Evolutionary conservation across 805 yeast genomes (phyloP).

Genomic region (Cyberlindnera maritima): DNA sequence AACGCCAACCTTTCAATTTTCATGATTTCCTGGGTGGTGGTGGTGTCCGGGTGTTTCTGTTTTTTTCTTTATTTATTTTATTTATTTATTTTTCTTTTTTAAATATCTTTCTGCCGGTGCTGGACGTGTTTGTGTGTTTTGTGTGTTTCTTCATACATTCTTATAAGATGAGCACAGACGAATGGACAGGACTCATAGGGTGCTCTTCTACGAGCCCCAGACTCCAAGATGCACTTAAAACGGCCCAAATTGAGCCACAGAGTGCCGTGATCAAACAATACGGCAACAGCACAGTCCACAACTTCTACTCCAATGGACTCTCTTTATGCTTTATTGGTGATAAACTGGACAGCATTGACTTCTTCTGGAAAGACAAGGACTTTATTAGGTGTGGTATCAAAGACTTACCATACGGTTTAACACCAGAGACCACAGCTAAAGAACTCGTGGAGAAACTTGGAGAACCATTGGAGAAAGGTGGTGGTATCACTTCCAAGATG

Average conservation of each 20-base stretch:
- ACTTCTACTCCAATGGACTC: slow-evolving; percentile 25
- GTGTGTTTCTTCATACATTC: not conserved
- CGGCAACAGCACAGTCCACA: slow-evolving; percentile 16
- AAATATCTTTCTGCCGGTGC: not conserved
- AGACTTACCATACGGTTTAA: slow-evolving; percentile 23
- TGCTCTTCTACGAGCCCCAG: not conserved
- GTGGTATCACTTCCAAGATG: slow-evolving; percentile 33
- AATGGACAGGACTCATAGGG: not conserved
- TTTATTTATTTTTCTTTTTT: not conserved
- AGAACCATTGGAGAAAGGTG: slow-evolving; percentile 41
- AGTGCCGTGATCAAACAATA: not conserved
- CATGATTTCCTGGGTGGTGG: not conserved
- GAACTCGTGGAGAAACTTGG: slow-evolving; percentile 33
- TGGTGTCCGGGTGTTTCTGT: slow-evolving; percentile 1
- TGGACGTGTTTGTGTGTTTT: too few species aligned
- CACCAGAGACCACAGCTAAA: slow-evolving; percentile 26
- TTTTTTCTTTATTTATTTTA: not conserved
- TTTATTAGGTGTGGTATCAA: slow-evolving; percentile 16
- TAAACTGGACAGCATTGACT: slow-evolving; percentile 35
- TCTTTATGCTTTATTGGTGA: slow-evolving; percentile 17
- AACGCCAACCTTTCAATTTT: not conserved
- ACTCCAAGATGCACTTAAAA: not conserved
- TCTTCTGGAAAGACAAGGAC: slow-evolving; percentile 27
- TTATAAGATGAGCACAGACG: not conserved
- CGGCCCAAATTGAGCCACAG: not conserved